A percentile compares a stretch with the other conserved stretches of the same genome.
These are phyloP conservation scores for Dentipellis sp. DNA, from an alignment of 768 basidiomycete species.

Conservation along the genomic window DNA sequence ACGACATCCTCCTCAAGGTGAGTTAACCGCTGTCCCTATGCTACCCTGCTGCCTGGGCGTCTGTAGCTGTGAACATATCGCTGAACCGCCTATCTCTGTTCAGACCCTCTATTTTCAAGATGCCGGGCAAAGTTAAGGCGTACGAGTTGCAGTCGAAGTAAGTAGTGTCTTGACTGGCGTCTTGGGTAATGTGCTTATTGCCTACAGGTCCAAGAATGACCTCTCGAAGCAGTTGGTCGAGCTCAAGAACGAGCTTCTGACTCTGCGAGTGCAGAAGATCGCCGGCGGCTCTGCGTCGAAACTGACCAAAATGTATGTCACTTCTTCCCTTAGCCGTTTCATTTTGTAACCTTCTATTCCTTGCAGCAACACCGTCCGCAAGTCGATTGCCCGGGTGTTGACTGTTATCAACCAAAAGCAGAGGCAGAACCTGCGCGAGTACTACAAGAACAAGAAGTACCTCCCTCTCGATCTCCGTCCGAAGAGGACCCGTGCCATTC, in stretches of 20 bases:
- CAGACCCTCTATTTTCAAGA: conserved; percentile 30
- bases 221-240: conserved; percentile 88
- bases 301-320: conserved; percentile 88
- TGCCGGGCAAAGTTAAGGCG: conserved; percentile 91
- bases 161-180: conserved; percentile 19
- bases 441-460: conserved; percentile 96
- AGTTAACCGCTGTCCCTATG: conserved; percentile 11
- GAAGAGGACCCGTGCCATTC: conserved; percentile 98
- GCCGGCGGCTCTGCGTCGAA: conserved; percentile 93
- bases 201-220: conserved; percentile 86
- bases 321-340: not conserved
- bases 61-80: not conserved
- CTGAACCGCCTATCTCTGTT: conserved; percentile 5
- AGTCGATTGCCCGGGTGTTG: conserved; percentile 95
- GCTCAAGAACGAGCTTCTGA: conserved; percentile 91
- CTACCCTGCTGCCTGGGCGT: not conserved
- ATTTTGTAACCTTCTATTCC: conserved; percentile 2
- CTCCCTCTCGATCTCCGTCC: conserved; percentile 93
- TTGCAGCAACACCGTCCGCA: conserved; percentile 85
- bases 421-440: conserved; percentile 93
- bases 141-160: conserved; percentile 95
- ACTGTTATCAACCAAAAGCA: conserved; percentile 99
- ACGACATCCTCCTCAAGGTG: conserved; percentile 30
- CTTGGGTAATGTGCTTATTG: not conserved
- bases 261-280: conserved; percentile 96